A percentile compares a stretch with the other conserved stretches of the same genome.
Conservation (phyloP, 208 protist species). For the Crithidia fasciculata region DNA sequence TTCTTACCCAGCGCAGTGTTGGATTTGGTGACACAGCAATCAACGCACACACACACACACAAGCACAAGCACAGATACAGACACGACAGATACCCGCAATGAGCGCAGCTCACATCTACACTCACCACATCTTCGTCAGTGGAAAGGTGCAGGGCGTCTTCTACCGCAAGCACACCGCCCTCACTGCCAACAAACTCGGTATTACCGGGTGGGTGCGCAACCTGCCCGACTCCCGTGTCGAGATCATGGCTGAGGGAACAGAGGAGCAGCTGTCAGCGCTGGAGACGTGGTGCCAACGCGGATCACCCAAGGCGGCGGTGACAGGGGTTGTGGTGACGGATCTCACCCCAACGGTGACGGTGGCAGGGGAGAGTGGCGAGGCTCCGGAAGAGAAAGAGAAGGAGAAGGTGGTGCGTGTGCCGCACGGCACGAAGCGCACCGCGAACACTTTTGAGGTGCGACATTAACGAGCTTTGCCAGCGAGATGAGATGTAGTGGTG, state of each 20-base stretch:
- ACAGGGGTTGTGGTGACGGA: constrained; percentile 30
- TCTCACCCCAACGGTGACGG: constrained; percentile 1
- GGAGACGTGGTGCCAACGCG: constrained; percentile 75
- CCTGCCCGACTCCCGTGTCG: constrained; percentile 72
- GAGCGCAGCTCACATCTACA: neutral
- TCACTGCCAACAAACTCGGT: constrained; percentile 40
- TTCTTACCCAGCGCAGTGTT: too few relatives aligned
- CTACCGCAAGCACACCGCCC: constrained; percentile 84
- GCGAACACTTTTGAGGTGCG: constrained; percentile 6
- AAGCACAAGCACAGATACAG: neutral
- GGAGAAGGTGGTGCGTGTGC: constrained; percentile 5
- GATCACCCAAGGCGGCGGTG: constrained; percentile 74
- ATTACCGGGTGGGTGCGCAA: constrained; percentile 89
- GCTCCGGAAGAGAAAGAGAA: neutral
- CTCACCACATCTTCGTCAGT: constrained; percentile 67
- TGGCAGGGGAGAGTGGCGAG: neutral
- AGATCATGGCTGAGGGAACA: constrained; percentile 76
- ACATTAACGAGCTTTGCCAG: neutral
- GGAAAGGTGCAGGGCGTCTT: constrained; percentile 92
- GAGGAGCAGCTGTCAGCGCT: constrained; percentile 44
- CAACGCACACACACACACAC: too few relatives aligned
- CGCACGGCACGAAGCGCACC: constrained; percentile 13
- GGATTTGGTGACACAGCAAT: too few relatives aligned
- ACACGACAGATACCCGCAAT: neutral
- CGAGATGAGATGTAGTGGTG: neutral